Conservation (phyloP, 2,329 filamentous ascomycete genomes). For the Phaeosphaeriaceae sp. region DNA sequence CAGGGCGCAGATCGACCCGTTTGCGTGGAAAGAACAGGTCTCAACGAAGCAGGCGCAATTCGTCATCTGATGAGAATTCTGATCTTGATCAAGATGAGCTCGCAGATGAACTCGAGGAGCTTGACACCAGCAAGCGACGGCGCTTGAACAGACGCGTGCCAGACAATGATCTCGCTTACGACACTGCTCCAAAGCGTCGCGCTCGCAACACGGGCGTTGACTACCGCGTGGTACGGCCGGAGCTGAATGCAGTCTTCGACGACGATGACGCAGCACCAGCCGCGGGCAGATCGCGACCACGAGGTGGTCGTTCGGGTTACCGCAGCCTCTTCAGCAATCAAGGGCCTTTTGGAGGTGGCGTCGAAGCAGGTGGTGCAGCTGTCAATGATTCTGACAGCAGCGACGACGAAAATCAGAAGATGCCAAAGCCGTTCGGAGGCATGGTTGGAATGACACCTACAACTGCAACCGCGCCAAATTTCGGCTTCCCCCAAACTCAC, state of each 20-base stretch:
- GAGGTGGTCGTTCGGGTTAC: slow-evolving; percentile 64
- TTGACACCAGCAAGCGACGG: slow-evolving; percentile 59
- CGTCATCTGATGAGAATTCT: slow-evolving; percentile 57
- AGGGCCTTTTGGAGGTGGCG: slow-evolving; percentile 90
- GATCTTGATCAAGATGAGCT: slow-evolving; percentile 47
- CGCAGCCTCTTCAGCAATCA: slow-evolving; percentile 86
- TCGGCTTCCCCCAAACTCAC: slow-evolving; percentile 64
- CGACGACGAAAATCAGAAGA: slow-evolving; percentile 83
- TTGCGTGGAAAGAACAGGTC: slow-evolving; percentile 55
- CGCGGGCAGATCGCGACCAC: slow-evolving; percentile 70
- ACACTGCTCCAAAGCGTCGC: slow-evolving; percentile 66
- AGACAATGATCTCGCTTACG: slow-evolving; percentile 58
- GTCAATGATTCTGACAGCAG: slow-evolving; percentile 95
- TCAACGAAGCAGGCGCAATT: slow-evolving; percentile 56
- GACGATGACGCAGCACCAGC: slow-evolving; percentile 74
- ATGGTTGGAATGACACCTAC: slow-evolving; percentile 71
- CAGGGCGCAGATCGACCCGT: slow-evolving; percentile 60
- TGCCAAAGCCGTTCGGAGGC: slow-evolving; percentile 60
- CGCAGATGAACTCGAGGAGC: slow-evolving; percentile 59
- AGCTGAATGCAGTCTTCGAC: slow-evolving; percentile 73
- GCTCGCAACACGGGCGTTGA: slow-evolving; percentile 72
- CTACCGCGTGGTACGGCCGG: slow-evolving; percentile 84
- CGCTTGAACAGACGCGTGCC: slow-evolving; percentile 38
- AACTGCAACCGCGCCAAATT: slow-evolving; percentile 57
- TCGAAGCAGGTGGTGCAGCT: slow-evolving; percentile 76